Percentiles rank a stretch among this genome's conserved stretches.
Conservation (phyloP, 495 filamentous ascomycete genomes). For the Xylaria intraflava region DNA sequence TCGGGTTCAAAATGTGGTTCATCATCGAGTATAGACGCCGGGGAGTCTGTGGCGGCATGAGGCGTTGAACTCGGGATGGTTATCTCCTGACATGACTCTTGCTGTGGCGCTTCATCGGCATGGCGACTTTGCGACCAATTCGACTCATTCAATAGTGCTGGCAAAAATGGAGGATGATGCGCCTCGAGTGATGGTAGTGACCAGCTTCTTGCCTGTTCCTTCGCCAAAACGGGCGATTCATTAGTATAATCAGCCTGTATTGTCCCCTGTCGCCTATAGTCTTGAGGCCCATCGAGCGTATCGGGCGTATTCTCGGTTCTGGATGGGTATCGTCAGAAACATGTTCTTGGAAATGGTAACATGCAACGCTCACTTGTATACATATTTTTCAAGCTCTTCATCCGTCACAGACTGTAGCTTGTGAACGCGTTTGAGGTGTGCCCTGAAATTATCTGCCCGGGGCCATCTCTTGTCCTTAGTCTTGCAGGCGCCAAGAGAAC, state of each 20-base stretch:
- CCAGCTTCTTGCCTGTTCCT: background rate
- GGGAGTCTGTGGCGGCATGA: background rate
- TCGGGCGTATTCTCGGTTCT: conserved; percentile 6
- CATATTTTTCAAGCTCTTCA: conserved; percentile 45
- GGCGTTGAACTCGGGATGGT: background rate
- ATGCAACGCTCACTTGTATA: conserved; percentile 43
- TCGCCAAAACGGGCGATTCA: background rate
- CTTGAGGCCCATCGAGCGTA: conserved; percentile 3
- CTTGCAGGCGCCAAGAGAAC: conserved; percentile 56
- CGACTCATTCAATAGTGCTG: conserved; percentile 6
- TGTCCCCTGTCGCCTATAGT: conserved; percentile 1
- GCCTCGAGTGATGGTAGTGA: conserved; percentile 8
- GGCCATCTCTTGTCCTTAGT: conserved; percentile 76
- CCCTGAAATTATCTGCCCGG: conserved; percentile 83
- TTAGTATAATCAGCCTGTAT: conserved; percentile 4
- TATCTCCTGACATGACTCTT: background rate
- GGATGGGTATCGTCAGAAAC: background rate
- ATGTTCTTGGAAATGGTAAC: background rate
- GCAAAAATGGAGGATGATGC: conserved; percentile 4
- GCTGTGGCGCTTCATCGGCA: background rate
- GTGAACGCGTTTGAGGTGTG: conserved; percentile 80
- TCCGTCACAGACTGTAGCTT: conserved; percentile 21
- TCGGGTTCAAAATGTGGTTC: background rate
- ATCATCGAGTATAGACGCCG: background rate
- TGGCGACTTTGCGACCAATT: background rate